Evolutionary conservation across 1,284 basidiomycete genomes (phyloP), one percentile per base, ranked within the genome.

Genomic region (Coniferiporia sulphurascens): DNA sequence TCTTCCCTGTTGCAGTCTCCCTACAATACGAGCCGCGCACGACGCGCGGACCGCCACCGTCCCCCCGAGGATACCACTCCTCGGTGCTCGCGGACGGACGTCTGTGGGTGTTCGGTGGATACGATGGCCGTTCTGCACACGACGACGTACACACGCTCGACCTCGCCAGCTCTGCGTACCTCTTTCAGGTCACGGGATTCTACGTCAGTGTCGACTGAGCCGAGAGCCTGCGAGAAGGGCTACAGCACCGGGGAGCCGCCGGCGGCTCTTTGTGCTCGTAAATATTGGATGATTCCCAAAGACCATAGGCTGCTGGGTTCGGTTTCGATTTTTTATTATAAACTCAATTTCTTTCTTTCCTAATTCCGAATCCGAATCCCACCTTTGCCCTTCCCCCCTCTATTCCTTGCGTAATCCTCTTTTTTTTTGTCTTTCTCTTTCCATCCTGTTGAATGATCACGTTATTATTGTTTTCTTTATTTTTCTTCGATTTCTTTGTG

Each of bases 151-250:
- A 90, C 72, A 80, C 86, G 41, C 78, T 96, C 49, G 94, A 97
- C 68, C 80, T 96, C 44, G 91, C 91, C 3, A 91, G 90, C 3
- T 85, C 87, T 3, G 92, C 93, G 38, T 97, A 95, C 73, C 75
- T 96, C n/a, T 92, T 93, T 0, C 93, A 96, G 72, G 93, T 96
- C 17, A 92, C 90, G 51, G 87, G 85, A 67, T 91, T 91, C 69
- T 76, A 70, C 36, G 81, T 87, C 62, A 79, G 83, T 56, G 69
- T 78, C 55, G 69, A 73, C 19, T 62, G 43, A 53, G 15, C 21
- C 9, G 38, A 12, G 15, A 2, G 15, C 7, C 38, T 3, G 27
- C 27, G 27, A n/a, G n/a, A n/a, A n/a, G n/a, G n/a, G n/a, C n/a
- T n/a, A n/a, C n/a, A n/a, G n/a, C n/a, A n/a, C n/a, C 27, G 3